These are phyloP conservation scores for Bauhinia variegata DNA, from an alignment of 306 rosid genomes.

Conservation along the genomic window DNA sequence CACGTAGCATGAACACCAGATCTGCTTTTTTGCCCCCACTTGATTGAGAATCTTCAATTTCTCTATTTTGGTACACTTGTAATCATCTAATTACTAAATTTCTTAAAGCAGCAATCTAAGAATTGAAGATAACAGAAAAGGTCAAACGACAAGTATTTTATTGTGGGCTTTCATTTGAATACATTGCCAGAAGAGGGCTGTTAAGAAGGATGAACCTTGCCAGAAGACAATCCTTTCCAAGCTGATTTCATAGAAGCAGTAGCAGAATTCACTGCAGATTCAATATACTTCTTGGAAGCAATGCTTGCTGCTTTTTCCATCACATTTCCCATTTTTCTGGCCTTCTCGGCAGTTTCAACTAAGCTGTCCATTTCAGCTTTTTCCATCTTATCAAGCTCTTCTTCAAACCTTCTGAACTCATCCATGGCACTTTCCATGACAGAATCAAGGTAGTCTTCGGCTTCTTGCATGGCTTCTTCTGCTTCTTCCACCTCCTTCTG, in stretches of 20 bases:
- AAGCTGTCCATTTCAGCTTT: constrained; percentile 53
- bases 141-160: neutral
- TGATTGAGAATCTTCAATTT: too few relatives aligned
- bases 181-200: neutral
- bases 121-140: neutral
- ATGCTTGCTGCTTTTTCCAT: constrained; percentile 59
- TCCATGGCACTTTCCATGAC: constrained; percentile 91
- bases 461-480: constrained; percentile 56
- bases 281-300: constrained; percentile 80
- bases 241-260: constrained; percentile 92
- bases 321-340: too few relatives aligned
- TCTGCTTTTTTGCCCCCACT: too few relatives aligned
- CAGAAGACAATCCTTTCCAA: constrained; percentile 74
- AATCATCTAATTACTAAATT: neutral
- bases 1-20: too few relatives aligned
- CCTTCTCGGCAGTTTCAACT: constrained; percentile 61
- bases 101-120: constrained; percentile 2
- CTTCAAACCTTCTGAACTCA: constrained; percentile 75
- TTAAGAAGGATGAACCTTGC: constrained; percentile 88
- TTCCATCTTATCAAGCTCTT: constrained; percentile 60
- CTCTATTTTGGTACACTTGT: constrained; percentile 14
- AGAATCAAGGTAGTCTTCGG: constrained; percentile 73
- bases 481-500: constrained; percentile 61
- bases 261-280: constrained; percentile 75
- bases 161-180: neutral